A percentile compares a stretch with the other conserved stretches of the same genome.
Conservation (phyloP, 257 asterid species). For the Forsythia viridissima region DNA sequence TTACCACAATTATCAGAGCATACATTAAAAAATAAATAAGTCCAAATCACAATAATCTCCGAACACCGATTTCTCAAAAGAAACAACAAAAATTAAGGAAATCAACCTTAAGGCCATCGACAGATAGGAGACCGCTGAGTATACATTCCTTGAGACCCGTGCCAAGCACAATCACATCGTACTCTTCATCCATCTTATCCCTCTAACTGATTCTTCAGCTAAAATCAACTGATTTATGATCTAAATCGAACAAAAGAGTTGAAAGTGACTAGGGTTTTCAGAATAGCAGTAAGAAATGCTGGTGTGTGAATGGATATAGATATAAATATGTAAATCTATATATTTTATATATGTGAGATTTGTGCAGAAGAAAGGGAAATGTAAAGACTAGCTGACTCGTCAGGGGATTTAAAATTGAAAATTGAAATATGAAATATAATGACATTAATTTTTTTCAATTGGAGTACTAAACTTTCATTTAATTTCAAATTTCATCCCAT, state of each 20-base stretch:
- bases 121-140: constrained; percentile 52
- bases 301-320: background rate
- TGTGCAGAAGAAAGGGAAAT: background rate
- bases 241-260: background rate
- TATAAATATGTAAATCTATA: background rate
- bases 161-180: constrained; percentile 46
- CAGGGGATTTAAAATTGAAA: too few species aligned
- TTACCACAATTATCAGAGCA: background rate
- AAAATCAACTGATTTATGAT: background rate
- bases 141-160: constrained; percentile 50
- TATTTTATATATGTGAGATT: background rate
- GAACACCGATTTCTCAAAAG: background rate
- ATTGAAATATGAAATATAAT: too few species aligned
- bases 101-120: constrained; percentile 43
- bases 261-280: background rate
- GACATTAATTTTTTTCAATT: too few species aligned
- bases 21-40: background rate
- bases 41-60: background rate
- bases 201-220: background rate
- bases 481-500: too few species aligned
- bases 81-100: background rate
- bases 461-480: too few species aligned
- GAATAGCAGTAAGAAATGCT: background rate
- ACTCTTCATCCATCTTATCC: constrained; percentile 42
- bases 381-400: background rate